Percentiles rank a stretch among this genome's conserved stretches.
phyloP scores from a whole-genome alignment of 129 eudicot genomes.

The Kitagawia praeruptora region DNA sequence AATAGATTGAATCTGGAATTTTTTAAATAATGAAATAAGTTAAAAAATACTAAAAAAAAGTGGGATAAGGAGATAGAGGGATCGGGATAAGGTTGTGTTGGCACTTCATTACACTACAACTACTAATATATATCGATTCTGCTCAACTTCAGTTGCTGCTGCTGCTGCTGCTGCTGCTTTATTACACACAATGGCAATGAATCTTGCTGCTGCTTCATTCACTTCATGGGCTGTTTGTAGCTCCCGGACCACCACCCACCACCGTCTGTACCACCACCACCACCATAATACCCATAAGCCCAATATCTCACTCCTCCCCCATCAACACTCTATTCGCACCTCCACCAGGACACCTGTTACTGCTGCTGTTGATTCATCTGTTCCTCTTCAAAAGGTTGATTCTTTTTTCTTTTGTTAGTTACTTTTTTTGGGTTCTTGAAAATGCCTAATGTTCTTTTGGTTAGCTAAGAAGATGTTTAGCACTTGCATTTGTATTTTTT shows the following conservation, averaged over 20 bases:
- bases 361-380: constrained; percentile 54
- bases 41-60: neutral
- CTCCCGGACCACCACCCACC: neutral
- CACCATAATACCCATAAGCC: constrained; percentile 18
- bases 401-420: neutral
- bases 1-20: too few species aligned
- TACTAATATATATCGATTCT: neutral
- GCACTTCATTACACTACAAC: neutral
- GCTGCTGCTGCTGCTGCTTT: neutral
- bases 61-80: neutral
- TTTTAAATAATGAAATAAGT: too few species aligned
- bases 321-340: constrained; percentile 20
- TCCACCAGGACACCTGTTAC: constrained; percentile 38
- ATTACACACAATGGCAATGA: neutral
- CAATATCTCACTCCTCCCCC: constrained; percentile 19
- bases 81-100: neutral
- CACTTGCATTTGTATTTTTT: neutral
- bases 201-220: constrained; percentile 2
- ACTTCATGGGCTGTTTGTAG: neutral
- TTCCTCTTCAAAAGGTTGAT: constrained; percentile 45
- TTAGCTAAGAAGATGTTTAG: neutral
- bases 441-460: too few species aligned
- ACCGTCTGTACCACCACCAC: neutral
- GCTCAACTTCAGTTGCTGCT: neutral
- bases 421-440: neutral